Percentiles rank a stretch among this genome's conserved stretches.
Evolutionary conservation across 169 alveolate species (phyloP).

Genomic region (Plasmodium knowlesi): DNA sequence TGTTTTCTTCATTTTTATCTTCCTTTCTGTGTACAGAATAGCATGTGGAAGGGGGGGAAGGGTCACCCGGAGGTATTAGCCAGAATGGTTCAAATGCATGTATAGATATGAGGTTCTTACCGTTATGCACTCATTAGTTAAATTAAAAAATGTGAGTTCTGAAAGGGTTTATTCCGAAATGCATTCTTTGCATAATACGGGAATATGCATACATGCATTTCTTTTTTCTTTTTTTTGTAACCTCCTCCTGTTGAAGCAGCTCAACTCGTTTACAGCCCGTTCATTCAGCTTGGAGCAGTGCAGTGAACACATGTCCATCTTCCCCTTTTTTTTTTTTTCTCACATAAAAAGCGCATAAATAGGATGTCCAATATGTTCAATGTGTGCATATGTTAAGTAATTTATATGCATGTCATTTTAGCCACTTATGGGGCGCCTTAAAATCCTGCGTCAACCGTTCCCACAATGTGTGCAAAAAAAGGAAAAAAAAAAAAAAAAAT

Average conservation of each 20-base stretch:
- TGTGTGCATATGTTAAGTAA: background rate
- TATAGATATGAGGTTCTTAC: background rate
- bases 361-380: background rate
- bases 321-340: background rate
- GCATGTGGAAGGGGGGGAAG: background rate
- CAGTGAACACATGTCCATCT: constrained; percentile 43
- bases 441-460: background rate
- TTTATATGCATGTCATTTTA: background rate
- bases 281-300: constrained; percentile 8
- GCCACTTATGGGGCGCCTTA: background rate
- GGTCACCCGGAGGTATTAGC: background rate
- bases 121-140: background rate
- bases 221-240: background rate
- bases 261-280: constrained; percentile 24
- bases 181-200: background rate
- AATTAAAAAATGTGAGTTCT: background rate
- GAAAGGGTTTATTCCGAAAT: background rate
- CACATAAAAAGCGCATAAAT: background rate
- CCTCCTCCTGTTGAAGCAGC: constrained; percentile 17
- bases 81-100: background rate
- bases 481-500: background rate
- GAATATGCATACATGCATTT: background rate
- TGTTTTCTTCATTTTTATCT: constrained; percentile 30
- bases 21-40: constrained; percentile 5
- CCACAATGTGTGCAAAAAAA: background rate